Evolutionary conservation across 1,284 basidiomycete genomes (phyloP), one percentile per base, ranked within the genome.

Genomic region (Leccinum brunneo-olivaceum): DNA sequence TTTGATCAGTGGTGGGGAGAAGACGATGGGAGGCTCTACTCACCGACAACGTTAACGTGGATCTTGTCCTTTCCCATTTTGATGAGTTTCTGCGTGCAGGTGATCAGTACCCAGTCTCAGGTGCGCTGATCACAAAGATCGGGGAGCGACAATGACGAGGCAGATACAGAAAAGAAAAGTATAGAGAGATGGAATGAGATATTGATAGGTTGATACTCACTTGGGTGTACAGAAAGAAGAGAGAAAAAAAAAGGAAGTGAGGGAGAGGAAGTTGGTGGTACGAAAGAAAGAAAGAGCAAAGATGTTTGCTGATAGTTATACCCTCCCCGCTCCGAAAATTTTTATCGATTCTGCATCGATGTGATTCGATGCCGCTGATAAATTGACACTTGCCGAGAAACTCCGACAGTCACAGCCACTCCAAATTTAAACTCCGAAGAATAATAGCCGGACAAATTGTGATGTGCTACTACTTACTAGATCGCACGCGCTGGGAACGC

Each of bases 41-140:
- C 50, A 90, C 87, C 88, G 71, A 92, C 89, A 70, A 92, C 89
- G 80, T 90, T 91, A 77, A 91, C 79, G 79, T 90, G 86, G 58
- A 59, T 70, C 74, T 89, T 90, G 54, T 89, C 85, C 76, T 90
- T 90, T 81, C 86, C 87, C 86, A 90, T 90, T 81, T 80, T 84
- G 62, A 65, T 56, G 61, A 63, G 62, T 66, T 71, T 76, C 72
- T 79, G 59, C 42, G 41, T 21, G 43, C 27, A 44, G 34, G 21
- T 8, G 7, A 53, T 71, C 44, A 69, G 64, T 48, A 57, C 25
- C 20, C 27, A 23, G 34, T 41, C 16, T 19, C n/a, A 44, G 19
- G 19, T 5, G 47, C 21, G 27, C 36, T 47, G 55, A 68, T 64
- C 58, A 55, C 49, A 48, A 41, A 44, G 54, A 65, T 62, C 50